These are phyloP conservation scores for Fraxinus nigra DNA, from an alignment of 305 asterid genomes.

Conservation along the genomic window DNA sequence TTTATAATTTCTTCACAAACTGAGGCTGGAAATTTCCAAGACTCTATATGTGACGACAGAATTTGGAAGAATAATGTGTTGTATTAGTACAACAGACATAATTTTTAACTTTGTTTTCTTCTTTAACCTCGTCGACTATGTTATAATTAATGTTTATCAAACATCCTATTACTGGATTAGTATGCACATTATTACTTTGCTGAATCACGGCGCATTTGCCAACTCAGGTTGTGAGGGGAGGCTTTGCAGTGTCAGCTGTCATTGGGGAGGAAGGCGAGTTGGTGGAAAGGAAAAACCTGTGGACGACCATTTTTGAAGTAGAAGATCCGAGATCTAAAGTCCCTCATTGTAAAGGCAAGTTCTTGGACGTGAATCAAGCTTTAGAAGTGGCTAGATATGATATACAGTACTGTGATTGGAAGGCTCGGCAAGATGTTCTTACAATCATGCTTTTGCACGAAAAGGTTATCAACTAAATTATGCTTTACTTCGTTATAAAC, in stretches of 20 bases:
- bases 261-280: conserved; percentile 60
- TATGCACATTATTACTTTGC: not conserved
- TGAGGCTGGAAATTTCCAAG: not conserved
- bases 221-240: conserved; percentile 62
- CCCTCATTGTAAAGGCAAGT: conserved; percentile 67
- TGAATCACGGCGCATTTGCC: conserved; percentile 12
- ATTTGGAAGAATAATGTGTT: not conserved
- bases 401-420: conserved; percentile 84
- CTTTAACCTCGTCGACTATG: not conserved
- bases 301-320: conserved; percentile 70
- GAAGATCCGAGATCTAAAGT: conserved; percentile 81
- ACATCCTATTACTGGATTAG: not conserved
- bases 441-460: conserved; percentile 83
- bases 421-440: conserved; percentile 87
- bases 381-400: conserved; percentile 81
- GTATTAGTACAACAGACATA: not conserved
- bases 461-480: conserved; percentile 44
- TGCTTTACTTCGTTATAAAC: not conserved
- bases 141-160: not conserved
- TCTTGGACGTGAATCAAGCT: conserved; percentile 71
- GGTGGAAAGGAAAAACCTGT: conserved; percentile 53
- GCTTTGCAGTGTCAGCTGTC: conserved; percentile 69
- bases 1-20: not conserved
- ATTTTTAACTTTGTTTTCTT: not conserved
- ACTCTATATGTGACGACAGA: not conserved